Evolutionary conservation across 257 asterid genomes (phyloP).

Genomic region (Forsythia viridissima): DNA sequence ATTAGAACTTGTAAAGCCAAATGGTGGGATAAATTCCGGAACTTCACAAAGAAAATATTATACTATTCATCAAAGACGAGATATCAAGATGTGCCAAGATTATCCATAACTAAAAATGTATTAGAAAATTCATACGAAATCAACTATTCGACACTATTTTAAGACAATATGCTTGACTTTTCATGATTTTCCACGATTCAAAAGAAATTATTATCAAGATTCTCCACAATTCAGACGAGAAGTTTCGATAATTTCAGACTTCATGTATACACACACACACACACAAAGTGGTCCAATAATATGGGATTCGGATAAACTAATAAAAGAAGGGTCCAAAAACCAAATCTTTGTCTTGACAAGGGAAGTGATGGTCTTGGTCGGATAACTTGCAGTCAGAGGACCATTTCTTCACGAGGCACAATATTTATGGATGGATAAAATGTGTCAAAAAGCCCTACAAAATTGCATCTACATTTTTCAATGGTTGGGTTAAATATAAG

Average conservation of each 20-base stretch:
- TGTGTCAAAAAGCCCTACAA: constrained; percentile 28
- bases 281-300: neutral
- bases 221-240: neutral
- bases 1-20: too few species aligned
- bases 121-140: neutral
- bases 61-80: neutral
- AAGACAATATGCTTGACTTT: neutral
- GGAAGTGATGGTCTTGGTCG: constrained; percentile 43
- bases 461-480: neutral
- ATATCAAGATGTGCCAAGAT: too few species aligned
- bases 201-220: neutral
- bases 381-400: constrained; percentile 14
- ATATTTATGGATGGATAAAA: neutral
- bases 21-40: too few species aligned
- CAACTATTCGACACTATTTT: neutral
- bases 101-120: neutral
- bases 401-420: constrained; percentile 31
- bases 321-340: constrained; percentile 11
- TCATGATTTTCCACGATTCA: neutral
- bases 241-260: neutral
- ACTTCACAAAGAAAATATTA: neutral
- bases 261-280: neutral
- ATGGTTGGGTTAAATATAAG: neutral
- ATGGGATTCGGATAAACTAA: constrained; percentile 30
- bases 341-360: constrained; percentile 36